Evolutionary conservation across 2,329 filamentous ascomycete species (phyloP).

Genomic region (Fusarium succisae): DNA sequence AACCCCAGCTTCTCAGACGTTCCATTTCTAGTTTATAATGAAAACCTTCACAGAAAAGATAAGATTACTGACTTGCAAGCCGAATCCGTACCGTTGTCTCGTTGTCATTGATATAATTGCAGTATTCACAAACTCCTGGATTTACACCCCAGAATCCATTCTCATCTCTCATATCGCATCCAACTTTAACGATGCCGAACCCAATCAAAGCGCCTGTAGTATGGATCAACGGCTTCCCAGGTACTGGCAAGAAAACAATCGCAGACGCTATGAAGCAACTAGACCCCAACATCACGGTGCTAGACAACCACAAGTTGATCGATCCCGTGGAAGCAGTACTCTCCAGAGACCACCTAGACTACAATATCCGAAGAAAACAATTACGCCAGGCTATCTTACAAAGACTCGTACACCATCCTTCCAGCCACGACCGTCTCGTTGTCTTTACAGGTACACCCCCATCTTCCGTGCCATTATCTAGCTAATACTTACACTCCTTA

Average conservation of each 20-base stretch:
- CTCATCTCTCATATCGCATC: rapidly evolving
- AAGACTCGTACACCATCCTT: background rate
- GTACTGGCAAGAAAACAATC: background rate
- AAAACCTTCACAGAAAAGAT: background rate
- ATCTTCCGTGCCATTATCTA: background rate
- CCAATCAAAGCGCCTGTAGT: background rate
- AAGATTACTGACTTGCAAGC: background rate
- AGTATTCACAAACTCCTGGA: background rate
- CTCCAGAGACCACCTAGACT: background rate
- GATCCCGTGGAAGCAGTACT: background rate
- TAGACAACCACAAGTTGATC: background rate
- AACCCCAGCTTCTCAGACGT: background rate
- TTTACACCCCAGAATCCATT: background rate
- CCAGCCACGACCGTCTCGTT: background rate
- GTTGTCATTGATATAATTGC: too few relatives aligned
- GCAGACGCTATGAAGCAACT: background rate
- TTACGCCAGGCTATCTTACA: background rate
- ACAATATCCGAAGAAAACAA: background rate
- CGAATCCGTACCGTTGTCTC: background rate
- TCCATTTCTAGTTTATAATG: background rate
- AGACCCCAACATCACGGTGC: background rate
- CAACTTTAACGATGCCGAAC: background rate
- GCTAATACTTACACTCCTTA: background rate
- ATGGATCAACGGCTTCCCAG: background rate
- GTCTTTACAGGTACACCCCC: background rate